Evolutionary conservation across 2,329 filamentous ascomycete species (phyloP), one percentile per base, ranked within the genome.

Genomic region (Nigrospora sphaerica): DNA sequence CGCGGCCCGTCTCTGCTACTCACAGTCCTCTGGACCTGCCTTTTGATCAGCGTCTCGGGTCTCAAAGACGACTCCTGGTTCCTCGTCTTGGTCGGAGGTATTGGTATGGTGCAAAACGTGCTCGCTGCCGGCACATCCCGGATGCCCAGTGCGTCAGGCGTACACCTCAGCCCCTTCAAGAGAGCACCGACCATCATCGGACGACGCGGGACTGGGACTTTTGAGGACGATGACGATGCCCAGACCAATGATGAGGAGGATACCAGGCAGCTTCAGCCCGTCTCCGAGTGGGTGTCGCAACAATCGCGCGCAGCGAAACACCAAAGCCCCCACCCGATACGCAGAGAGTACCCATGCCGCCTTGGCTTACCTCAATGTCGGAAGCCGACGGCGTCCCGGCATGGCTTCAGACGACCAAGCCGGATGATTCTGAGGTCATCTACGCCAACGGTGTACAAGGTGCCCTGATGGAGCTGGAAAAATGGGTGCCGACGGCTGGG

Each of bases 401-500:
- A 2, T 50, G 48, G 48, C 36, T 50, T 13, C 46, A 48, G 42
- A 19, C 46, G 34, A n/a, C 38, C n/a, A 47, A 45, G 32, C 45
- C 48, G 37, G 23, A 4, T 7, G 18, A 32, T 7, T 14, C n/a
- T 32, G 28, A 45, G 18, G 32, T 47, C 12, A 42, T 51, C 28
- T 38, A 47, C n/a, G 45, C 45, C n/a, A 13, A 14, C 3, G 52
- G 51, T 23, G 50, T 54, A 4, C 50, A 54, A 18, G 48, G 48
- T 9, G 52, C 50, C 3, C 31, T 50, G 40, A 52, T 52, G 3
- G 48, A 52, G 45, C 48, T 51, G n/a, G 52, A 52, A 44, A 54
- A 51, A 38, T 52, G 52, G 48, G 46, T 54, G 16, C 52, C 50
- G 9, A 47, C 45, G 10, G 50, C 50, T 12, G 52, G 50, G 14